phyloP scores from a whole-genome alignment of 305 asterid genomes.

The Fraxinus latifolia region DNA sequence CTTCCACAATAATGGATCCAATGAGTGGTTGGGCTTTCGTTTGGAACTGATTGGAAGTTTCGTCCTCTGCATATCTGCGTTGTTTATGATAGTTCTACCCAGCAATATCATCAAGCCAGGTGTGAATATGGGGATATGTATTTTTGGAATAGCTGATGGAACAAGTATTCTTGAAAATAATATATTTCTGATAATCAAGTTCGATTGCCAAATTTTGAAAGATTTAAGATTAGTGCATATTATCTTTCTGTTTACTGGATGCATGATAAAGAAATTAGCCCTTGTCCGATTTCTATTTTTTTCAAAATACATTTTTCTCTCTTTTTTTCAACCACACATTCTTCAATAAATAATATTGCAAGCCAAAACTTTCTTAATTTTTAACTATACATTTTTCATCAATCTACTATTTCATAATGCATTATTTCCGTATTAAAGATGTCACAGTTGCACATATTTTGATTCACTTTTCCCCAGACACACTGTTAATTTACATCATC shows the following conservation, averaged over 20 bases:
- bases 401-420: neutral
- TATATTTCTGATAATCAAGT: neutral
- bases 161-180: neutral
- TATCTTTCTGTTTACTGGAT: neutral
- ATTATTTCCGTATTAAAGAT: neutral
- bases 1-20: constrained; percentile 88
- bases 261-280: neutral
- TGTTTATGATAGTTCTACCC: constrained; percentile 81
- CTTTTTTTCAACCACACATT: neutral
- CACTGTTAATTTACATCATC: neutral
- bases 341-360: neutral
- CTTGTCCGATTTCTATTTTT: neutral
- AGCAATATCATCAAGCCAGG: constrained; percentile 96
- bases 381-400: neutral
- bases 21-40: constrained; percentile 97
- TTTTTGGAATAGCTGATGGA: neutral
- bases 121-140: constrained; percentile 13
- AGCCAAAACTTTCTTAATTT: neutral
- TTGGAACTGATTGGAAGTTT: constrained; percentile 77
- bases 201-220: neutral
- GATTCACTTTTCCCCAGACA: neutral
- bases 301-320: neutral
- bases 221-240: neutral
- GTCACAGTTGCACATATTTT: neutral
- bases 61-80: constrained; percentile 74